phyloP scores from a whole-genome alignment of 176 grass and related monocot species.

The Canna indica region DNA sequence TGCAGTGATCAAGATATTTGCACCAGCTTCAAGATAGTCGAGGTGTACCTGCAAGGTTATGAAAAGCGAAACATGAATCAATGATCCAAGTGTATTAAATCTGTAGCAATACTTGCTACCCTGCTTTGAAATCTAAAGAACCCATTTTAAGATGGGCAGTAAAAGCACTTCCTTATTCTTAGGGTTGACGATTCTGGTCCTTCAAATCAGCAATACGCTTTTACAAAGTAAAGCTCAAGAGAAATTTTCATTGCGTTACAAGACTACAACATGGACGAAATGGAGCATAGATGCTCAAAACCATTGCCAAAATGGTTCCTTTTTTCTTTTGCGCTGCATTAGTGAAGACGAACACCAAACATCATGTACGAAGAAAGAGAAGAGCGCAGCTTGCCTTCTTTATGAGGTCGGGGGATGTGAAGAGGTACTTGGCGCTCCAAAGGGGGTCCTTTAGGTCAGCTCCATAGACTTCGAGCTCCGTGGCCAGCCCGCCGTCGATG shows the following conservation, averaged over 20 bases:
- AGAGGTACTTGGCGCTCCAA: conserved; percentile 59
- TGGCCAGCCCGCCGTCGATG: conserved; percentile 56
- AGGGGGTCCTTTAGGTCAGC: conserved; percentile 52
- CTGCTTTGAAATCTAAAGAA: no score
- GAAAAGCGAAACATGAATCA: background rate
- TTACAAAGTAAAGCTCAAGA: background rate
- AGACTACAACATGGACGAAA: background rate
- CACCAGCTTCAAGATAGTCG: conserved; percentile 45
- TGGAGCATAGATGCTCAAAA: background rate
- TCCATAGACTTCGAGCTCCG: conserved; percentile 65
- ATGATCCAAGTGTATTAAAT: background rate
- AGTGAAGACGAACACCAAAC: background rate
- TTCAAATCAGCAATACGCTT: no score
- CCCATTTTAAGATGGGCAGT: no score
- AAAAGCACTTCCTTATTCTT: no score
- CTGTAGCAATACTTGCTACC: no score
- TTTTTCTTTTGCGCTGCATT: background rate
- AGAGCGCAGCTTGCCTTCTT: conserved; percentile 33
- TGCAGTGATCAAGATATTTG: conserved; percentile 37
- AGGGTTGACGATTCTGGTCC: no score
- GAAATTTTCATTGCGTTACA: background rate
- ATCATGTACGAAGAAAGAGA: background rate
- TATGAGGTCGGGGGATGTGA: conserved; percentile 50
- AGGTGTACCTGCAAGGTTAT: conserved; percentile 29
- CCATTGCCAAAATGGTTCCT: background rate